Evolutionary conservation across 2,329 filamentous ascomycete species (phyloP).

Genomic region (Sporothrix humicola): DNA sequence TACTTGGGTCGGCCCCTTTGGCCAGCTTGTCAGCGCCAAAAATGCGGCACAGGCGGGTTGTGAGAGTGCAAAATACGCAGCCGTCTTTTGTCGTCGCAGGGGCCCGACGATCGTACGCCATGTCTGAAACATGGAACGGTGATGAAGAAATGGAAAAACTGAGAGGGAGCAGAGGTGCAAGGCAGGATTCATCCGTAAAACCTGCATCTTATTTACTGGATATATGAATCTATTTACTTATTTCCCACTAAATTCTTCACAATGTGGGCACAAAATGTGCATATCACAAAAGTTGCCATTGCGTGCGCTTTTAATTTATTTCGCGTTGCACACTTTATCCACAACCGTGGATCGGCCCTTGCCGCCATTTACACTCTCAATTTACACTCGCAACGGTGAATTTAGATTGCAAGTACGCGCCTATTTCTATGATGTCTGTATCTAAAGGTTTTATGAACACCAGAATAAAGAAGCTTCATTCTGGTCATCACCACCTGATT

Average conservation of each 20-base stretch:
- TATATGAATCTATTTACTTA: background rate
- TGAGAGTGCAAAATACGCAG: background rate
- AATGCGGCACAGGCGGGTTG: background rate
- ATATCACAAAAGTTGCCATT: background rate
- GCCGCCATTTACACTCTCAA: background rate
- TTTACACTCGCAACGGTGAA: background rate
- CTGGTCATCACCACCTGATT: background rate
- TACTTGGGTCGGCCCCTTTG: background rate
- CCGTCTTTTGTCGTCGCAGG: background rate
- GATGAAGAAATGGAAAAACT: background rate
- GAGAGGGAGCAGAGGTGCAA: too few relatives aligned
- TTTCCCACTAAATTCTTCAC: background rate
- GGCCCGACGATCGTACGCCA: constrained; percentile 21
- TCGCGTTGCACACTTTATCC: background rate
- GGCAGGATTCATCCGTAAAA: too few relatives aligned
- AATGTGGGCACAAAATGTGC: background rate
- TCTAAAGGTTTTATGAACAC: too few relatives aligned
- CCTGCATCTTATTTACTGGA: background rate
- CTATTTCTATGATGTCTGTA: background rate
- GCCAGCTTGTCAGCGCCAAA: background rate
- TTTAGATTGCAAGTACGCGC: background rate
- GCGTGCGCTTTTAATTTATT: background rate
- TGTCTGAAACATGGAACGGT: constrained; percentile 25
- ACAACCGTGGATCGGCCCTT: background rate
- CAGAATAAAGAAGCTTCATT: too few relatives aligned